A percentile compares a stretch with the other conserved stretches of the same genome.
Evolutionary conservation across 208 protist species (phyloP).

Genomic region (Trypanosoma platydactyli): DNA sequence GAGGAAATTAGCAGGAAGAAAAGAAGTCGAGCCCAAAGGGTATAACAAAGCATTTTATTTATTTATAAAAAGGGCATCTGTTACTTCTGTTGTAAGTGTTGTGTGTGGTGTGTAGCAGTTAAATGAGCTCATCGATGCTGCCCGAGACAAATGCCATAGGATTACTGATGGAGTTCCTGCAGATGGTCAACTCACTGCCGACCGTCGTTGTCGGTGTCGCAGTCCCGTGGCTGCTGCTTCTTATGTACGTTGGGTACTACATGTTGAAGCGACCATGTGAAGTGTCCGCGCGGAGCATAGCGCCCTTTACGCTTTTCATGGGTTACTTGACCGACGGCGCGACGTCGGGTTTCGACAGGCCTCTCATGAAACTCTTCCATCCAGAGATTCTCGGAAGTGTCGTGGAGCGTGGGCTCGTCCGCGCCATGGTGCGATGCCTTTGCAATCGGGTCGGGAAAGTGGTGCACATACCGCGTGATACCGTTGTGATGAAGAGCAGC

Average conservation of each 20-base stretch:
- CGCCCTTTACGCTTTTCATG: constrained; percentile 72
- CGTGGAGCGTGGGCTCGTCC: constrained; percentile 67
- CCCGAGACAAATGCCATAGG: background rate
- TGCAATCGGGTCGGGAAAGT: constrained; percentile 54
- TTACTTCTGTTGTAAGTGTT: background rate
- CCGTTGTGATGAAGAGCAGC: constrained; percentile 43
- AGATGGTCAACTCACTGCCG: background rate
- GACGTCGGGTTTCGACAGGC: constrained; percentile 65
- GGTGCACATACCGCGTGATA: constrained; percentile 46
- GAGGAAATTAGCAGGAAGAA: too few relatives aligned
- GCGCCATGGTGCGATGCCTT: constrained; percentile 81
- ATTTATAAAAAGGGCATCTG: too few relatives aligned
- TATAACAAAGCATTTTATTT: too few relatives aligned
- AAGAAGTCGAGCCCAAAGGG: too few relatives aligned
- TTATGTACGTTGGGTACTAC: constrained; percentile 19
- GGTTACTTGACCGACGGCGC: constrained; percentile 64
- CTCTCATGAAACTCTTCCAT: constrained; percentile 75
- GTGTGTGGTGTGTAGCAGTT: background rate
- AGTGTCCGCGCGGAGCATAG: constrained; percentile 32
- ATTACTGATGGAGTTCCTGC: background rate
- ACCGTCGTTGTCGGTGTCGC: constrained; percentile 2
- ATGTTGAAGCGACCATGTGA: constrained; percentile 37
- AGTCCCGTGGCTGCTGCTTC: constrained; percentile 15
- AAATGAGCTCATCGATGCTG: too few relatives aligned
- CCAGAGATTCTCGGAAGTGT: constrained; percentile 50